A percentile compares a stretch with the other conserved stretches of the same genome.
phyloP scores from a whole-genome alignment of 768 basidiomycete species.

The Fibroporia radiculosa region DNA sequence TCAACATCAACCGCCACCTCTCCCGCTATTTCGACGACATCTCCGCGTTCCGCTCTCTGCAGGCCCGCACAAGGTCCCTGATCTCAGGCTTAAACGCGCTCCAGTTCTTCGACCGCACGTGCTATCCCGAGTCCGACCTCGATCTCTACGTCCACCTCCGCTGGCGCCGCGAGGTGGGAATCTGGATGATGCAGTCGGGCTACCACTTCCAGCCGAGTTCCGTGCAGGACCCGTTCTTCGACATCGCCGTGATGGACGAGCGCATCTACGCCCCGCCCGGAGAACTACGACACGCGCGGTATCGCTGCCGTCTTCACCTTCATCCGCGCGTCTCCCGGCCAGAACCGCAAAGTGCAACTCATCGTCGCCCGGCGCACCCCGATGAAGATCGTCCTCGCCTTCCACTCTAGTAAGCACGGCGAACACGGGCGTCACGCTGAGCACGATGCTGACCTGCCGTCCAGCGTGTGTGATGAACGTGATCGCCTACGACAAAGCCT shows the following conservation, averaged over 20 bases:
- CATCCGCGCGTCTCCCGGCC: constrained; percentile 5
- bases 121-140: constrained; percentile 39
- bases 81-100: constrained; percentile 47
- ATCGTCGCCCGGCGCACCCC: constrained; percentile 27
- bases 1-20: constrained; percentile 27
- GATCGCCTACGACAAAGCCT: constrained; percentile 33
- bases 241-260: neutral
- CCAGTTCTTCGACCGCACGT: constrained; percentile 39
- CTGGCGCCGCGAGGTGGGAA: constrained; percentile 21
- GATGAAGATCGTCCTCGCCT: constrained; percentile 31
- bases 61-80: constrained; percentile 33
- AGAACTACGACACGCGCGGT: constrained; percentile 17
- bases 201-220: constrained; percentile 22
- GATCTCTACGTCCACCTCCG: constrained; percentile 32
- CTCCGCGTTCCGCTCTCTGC: constrained; percentile 32
- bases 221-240: constrained; percentile 16
- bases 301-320: constrained; percentile 30
- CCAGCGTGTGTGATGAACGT: constrained; percentile 39
- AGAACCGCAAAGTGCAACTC: constrained; percentile 30
- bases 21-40: constrained; percentile 27
- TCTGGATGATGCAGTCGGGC: constrained; percentile 27
- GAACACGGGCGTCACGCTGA: constrained; percentile 5
- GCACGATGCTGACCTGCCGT: constrained; percentile 7
- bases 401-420: constrained; percentile 46
- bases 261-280: neutral